A percentile compares a stretch with the other conserved stretches of the same genome.
Conservation (phyloP, 208 protist genomes). For the Crithidia mellificae region DNA sequence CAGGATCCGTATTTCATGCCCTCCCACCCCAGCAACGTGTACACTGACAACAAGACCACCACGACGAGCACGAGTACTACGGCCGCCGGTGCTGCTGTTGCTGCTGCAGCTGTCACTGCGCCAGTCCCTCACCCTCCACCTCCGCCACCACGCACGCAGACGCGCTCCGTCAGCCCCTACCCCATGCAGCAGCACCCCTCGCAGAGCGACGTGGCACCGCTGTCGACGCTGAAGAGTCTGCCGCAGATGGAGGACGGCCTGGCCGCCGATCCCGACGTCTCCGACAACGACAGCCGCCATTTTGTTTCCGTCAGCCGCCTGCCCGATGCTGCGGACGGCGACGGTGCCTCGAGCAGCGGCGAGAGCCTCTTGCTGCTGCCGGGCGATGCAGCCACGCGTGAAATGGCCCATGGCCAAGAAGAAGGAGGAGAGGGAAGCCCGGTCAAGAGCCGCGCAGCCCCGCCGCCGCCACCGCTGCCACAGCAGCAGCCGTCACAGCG, state of each 20-base stretch:
- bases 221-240: conserved; percentile 2
- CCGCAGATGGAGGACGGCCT: conserved; percentile 12
- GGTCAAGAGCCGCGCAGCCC: too few relatives aligned
- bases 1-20: conserved; percentile 7
- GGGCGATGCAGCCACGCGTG: not conserved
- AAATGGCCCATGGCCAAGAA: not conserved
- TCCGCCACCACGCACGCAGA: too few relatives aligned
- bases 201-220: not conserved
- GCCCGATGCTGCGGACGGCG: not conserved
- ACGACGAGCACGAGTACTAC: not conserved
- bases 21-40: not conserved
- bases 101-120: not conserved
- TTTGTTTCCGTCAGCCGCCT: conserved; percentile 13
- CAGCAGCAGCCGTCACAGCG: too few relatives aligned
- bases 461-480: too few relatives aligned
- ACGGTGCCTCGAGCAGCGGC: conserved; percentile 7
- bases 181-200: too few relatives aligned
- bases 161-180: too few relatives aligned
- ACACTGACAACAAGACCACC: too few relatives aligned
- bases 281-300: conserved; percentile 23
- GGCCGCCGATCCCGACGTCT: conserved; percentile 3
- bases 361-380: not conserved
- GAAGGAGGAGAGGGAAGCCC: too few relatives aligned
- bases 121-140: not conserved
- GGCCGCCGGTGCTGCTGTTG: not conserved